phyloP scores from a whole-genome alignment of 2,329 filamentous ascomycete genomes.

The Paracamarosporium sp. region DNA sequence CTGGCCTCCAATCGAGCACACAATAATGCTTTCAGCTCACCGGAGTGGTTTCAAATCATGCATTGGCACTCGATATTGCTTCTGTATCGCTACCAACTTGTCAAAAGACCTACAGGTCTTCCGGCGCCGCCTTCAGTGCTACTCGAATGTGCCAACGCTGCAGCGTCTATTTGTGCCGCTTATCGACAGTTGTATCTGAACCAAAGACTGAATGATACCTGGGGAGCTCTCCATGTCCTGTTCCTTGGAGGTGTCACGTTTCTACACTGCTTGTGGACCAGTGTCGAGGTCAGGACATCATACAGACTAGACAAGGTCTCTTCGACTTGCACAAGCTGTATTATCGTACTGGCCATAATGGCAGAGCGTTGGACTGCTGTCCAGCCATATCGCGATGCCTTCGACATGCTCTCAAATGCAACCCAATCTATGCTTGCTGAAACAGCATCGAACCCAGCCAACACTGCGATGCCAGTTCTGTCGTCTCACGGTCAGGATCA shows the following conservation, averaged over 20 bases:
- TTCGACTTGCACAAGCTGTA: conserved; percentile 46
- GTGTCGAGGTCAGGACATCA: conserved; percentile 14
- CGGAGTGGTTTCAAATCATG: conserved; percentile 48
- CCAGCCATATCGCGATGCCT: conserved; percentile 41
- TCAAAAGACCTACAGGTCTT: too few species aligned
- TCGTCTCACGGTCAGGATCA: too few species aligned
- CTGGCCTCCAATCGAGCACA: conserved; percentile 1
- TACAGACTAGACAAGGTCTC: conserved; percentile 24
- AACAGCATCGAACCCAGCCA: too few species aligned
- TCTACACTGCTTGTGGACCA: conserved; percentile 42
- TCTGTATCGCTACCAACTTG: conserved; percentile 35
- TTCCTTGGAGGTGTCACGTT: conserved; percentile 47
- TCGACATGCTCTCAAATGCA: conserved; percentile 18
- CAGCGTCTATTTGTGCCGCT: background rate
- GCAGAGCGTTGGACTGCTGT: conserved; percentile 45
- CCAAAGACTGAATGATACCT: conserved; percentile 36
- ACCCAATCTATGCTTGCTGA: conserved; percentile 23
- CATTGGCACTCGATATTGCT: conserved; percentile 50
- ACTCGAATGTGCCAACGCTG: background rate
- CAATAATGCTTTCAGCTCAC: conserved; percentile 43
- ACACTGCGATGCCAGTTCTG: too few species aligned
- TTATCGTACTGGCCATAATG: conserved; percentile 44
- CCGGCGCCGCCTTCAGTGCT: conserved; percentile 12
- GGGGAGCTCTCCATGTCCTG: conserved; percentile 42
- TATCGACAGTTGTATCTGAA: conserved; percentile 33